A percentile compares a stretch with the other conserved stretches of the same genome.
phyloP scores from a whole-genome alignment of 2,329 filamentous ascomycete genomes.

The Metarhizium rileyi region DNA sequence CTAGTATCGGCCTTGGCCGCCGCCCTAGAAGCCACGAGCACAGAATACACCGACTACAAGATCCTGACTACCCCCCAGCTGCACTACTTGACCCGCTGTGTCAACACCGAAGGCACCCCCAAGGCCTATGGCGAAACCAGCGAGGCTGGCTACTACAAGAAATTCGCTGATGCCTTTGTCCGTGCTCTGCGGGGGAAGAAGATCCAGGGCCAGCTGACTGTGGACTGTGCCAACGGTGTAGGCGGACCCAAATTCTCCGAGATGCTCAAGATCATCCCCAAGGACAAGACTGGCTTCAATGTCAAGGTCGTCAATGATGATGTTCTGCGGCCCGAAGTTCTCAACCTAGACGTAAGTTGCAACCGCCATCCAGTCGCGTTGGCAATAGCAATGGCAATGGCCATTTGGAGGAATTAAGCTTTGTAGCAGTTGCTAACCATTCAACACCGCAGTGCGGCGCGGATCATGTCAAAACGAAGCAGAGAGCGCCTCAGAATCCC shows the following conservation, averaged over 20 bases:
- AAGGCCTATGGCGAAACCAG: conserved; percentile 82
- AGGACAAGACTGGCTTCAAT: conserved; percentile 60
- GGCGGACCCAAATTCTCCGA: conserved; percentile 85
- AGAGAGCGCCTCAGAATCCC: conserved; percentile 76
- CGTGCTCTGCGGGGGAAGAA: conserved; percentile 70
- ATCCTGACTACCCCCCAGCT: conserved; percentile 94
- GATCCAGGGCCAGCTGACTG: conserved; percentile 62
- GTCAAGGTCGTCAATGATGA: conserved; percentile 89
- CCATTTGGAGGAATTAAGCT: no score
- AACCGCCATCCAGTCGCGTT: no score
- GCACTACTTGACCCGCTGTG: conserved; percentile 89
- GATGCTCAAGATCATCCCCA: conserved; percentile 72
- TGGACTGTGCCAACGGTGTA: conserved; percentile 95
- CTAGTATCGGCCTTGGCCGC: conserved; percentile 72
- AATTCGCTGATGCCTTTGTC: conserved; percentile 76
- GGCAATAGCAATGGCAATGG: no score
- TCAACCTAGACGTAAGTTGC: conserved; percentile 71
- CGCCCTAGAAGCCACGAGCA: conserved; percentile 65
- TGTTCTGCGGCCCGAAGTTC: conserved; percentile 75
- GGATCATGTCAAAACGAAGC: conserved; percentile 95
- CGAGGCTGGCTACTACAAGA: conserved; percentile 91
- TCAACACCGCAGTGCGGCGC: conserved; percentile 63
- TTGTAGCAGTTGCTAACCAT: no score
- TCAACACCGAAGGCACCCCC: conserved; percentile 83
- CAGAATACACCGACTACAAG: conserved; percentile 75